Evolutionary conservation across 331 rosid genomes (phyloP).

Genomic region (Pyracantha coccinea): DNA sequence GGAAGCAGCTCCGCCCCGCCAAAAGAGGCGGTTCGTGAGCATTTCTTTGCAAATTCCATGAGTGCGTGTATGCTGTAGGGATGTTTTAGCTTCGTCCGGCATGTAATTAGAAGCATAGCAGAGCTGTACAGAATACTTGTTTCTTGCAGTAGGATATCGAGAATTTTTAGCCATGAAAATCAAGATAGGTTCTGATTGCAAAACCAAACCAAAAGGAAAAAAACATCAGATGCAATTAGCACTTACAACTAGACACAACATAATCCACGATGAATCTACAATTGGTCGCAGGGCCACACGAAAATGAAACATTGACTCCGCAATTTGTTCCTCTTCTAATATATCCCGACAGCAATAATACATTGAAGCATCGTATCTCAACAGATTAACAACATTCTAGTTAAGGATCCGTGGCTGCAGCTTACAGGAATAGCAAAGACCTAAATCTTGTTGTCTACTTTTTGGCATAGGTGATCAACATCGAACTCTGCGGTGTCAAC

Average conservation of each 20-base stretch:
- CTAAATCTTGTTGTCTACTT: conserved; percentile 31
- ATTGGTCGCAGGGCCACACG: not conserved
- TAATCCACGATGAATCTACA: not conserved
- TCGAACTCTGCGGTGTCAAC: conserved; percentile 79
- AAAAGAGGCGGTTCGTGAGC: not conserved
- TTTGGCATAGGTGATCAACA: conserved; percentile 94
- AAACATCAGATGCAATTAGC: not conserved
- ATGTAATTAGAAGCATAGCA: not conserved
- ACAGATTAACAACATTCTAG: not conserved
- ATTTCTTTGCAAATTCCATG: not conserved
- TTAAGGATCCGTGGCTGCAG: not conserved
- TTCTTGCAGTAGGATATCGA: not conserved
- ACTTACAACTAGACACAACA: not conserved
- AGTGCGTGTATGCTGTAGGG: not conserved
- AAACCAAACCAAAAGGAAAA: too few relatives aligned
- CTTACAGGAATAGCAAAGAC: not conserved
- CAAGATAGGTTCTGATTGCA: not conserved
- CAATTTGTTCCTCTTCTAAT: not conserved
- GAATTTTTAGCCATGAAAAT: too few relatives aligned
- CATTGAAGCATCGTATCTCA: not conserved
- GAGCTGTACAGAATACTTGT: not conserved
- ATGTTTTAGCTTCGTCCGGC: not conserved
- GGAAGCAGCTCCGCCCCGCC: not conserved
- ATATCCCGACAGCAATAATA: not conserved
- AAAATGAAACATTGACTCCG: not conserved